These are phyloP conservation scores for Pinus taeda DNA, from an alignment of 75 land plant genomes.

Conservation along the genomic window DNA sequence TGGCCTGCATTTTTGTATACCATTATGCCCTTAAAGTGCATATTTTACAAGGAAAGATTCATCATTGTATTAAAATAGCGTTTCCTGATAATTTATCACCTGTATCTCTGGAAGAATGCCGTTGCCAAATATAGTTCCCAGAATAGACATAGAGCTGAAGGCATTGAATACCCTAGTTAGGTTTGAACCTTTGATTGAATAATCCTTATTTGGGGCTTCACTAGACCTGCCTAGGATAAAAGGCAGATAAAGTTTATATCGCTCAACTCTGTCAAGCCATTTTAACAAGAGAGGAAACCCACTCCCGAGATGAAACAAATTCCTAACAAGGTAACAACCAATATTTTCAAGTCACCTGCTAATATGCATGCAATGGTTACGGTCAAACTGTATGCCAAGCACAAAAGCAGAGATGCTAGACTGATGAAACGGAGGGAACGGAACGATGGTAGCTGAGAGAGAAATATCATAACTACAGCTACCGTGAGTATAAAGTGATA, in stretches of 20 bases:
- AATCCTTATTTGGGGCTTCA: conserved; percentile 65
- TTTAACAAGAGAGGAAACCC: too few relatives aligned
- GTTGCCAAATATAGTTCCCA: conserved; percentile 74
- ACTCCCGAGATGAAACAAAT: neutral
- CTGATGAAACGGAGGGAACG: conserved; percentile 82
- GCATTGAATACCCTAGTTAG: conserved; percentile 43
- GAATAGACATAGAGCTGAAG: conserved; percentile 73
- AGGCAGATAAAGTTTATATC: too few relatives aligned
- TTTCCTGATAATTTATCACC: conserved; percentile 28
- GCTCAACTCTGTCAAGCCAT: neutral
- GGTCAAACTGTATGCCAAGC: conserved; percentile 65
- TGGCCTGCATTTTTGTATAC: conserved; percentile 51
- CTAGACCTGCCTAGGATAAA: conserved; percentile 48
- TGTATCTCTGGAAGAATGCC: conserved; percentile 95
- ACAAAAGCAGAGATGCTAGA: conserved; percentile 60
- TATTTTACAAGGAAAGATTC: too few relatives aligned
- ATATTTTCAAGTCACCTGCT: conserved; percentile 42
- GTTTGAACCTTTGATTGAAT: conserved; percentile 37
- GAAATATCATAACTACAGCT: conserved; percentile 56
- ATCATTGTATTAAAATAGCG: too few relatives aligned
- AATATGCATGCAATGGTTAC: conserved; percentile 60
- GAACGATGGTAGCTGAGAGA: conserved; percentile 80
- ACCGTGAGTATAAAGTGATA: conserved; percentile 66
- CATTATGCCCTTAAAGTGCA: too few relatives aligned
- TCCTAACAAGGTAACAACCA: neutral